These are phyloP conservation scores for Coniochaeta ligniaria DNA, from an alignment of 2,329 filamentous ascomycete genomes.

Conservation along the genomic window DNA sequence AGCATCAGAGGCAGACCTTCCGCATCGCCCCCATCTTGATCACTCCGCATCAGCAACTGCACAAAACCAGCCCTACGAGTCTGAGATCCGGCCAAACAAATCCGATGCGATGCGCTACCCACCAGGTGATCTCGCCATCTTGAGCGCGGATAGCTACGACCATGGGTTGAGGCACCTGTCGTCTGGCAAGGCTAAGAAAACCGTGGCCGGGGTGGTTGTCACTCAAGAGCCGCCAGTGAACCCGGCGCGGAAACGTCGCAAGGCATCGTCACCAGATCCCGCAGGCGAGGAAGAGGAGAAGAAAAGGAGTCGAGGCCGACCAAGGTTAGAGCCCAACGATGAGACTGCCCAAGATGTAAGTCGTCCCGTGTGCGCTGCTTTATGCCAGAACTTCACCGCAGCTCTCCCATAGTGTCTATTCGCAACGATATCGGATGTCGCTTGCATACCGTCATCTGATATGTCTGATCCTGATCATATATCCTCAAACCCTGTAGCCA, in stretches of 20 bases:
- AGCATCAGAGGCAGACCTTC: not conserved
- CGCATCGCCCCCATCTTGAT: not conserved
- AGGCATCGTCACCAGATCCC: constrained; percentile 18
- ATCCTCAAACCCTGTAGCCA: not conserved
- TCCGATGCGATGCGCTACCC: constrained; percentile 15
- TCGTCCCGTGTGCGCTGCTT: constrained; percentile 15
- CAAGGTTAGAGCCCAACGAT: constrained; percentile 68
- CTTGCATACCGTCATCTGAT: not conserved
- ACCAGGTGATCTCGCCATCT: constrained; percentile 31
- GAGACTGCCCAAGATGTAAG: constrained; percentile 72
- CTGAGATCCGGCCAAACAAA: not conserved
- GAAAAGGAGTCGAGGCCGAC: constrained; percentile 64
- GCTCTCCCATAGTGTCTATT: not conserved
- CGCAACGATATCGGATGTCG: not conserved
- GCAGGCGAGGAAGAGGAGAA: constrained; percentile 33
- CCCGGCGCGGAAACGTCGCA: constrained; percentile 24
- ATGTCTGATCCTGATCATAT: not conserved
- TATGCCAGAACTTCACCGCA: not conserved
- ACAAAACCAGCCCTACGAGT: not conserved
- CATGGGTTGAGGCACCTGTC: constrained; percentile 16
- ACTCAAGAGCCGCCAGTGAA: not conserved
- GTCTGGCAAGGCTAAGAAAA: constrained; percentile 2
- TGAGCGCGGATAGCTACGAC: constrained; percentile 39
- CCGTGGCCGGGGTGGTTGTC: not conserved
- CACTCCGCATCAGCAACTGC: not conserved